Conservation (phyloP, 1,284 basidiomycete species). For the Naganishia sp. region DNA sequence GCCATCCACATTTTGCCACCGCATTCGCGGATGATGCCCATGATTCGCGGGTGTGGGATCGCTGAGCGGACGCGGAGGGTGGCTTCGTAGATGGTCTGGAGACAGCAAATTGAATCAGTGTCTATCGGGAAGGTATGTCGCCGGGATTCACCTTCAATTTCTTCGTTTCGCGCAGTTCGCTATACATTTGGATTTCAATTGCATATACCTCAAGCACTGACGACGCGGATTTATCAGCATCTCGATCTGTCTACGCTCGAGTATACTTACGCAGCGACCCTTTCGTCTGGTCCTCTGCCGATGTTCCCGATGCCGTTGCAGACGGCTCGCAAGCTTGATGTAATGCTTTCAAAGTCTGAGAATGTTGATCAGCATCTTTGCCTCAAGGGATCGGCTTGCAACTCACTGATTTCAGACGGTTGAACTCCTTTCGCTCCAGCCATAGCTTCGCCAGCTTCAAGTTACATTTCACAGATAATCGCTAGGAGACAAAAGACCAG, state of each 20-base stretch:
- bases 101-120: neutral
- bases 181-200: constrained; percentile 99
- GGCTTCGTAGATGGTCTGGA: constrained; percentile 93
- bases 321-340: constrained; percentile 56
- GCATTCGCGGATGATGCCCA: constrained; percentile 98
- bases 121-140: too few species aligned
- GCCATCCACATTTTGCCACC: constrained; percentile 99
- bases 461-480: constrained; percentile 92
- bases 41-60: constrained; percentile 96
- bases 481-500: constrained; percentile 57
- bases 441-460: constrained; percentile 96
- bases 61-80: constrained; percentile 90
- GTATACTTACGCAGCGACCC: constrained; percentile 49
- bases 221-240: neutral
- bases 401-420: constrained; percentile 73
- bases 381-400: neutral
- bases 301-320: constrained; percentile 41
- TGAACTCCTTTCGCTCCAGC: constrained; percentile 92
- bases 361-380: neutral
- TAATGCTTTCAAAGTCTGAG: constrained; percentile 55
- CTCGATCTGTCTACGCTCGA: neutral
- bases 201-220: constrained; percentile 95
- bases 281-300: constrained; percentile 54
- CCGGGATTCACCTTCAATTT: constrained; percentile 74
- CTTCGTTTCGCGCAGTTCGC: constrained; percentile 90